Base-by-base conservation (phyloP, 345 rosid genomes). In the Stellera chamaejasme region DNA sequence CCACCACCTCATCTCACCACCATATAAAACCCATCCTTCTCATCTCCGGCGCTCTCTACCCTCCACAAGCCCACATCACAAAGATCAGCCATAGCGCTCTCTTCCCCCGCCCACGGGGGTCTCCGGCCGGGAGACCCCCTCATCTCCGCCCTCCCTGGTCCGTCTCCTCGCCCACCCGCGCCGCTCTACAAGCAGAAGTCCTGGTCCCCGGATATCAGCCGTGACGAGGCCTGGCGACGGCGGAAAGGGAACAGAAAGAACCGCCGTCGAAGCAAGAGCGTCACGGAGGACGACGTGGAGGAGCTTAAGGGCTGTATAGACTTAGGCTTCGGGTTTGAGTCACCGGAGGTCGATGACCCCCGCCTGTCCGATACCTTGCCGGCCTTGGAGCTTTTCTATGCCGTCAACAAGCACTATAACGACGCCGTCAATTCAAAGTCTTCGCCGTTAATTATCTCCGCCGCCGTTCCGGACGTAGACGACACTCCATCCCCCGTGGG, bases 281-380 rank as follows among this genome's bases (percentile, higher is more conserved):
- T 95, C 0, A 96, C 86, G 23, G 98, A 88, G 27, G 98, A 92
- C 56, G 98, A 92, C 56, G 78, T 92, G 15, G 97, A 86, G 60
- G 97, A 92, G 64, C 98, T 92, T 50, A 92, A 88, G 69, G 98
- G 81, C 0, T 88, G 96, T 64, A 61, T 88, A 39, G 97, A 92
- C 27, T 69, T 92, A 42, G 98, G 95, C 3, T 92, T 92, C 63
- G 91, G 96, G 12, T 84, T 92, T 43, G 85, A 79, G 54, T 88
- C 95, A 3, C 85, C 93, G 0, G 80, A 83, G 52, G 75, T 66
- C 13, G 95, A 92, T 68, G 95, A 92, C 66, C 87, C 28, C 25
- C 85, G 88, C 43, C 57, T 92, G 55, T 86, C 90, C 2, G 80
- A 82, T 63, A 92, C 98, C 28, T 65, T 92, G 49, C 97, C 98